Base-by-base conservation (phyloP, 805 yeast species). In the Candida boidinii region DNA sequence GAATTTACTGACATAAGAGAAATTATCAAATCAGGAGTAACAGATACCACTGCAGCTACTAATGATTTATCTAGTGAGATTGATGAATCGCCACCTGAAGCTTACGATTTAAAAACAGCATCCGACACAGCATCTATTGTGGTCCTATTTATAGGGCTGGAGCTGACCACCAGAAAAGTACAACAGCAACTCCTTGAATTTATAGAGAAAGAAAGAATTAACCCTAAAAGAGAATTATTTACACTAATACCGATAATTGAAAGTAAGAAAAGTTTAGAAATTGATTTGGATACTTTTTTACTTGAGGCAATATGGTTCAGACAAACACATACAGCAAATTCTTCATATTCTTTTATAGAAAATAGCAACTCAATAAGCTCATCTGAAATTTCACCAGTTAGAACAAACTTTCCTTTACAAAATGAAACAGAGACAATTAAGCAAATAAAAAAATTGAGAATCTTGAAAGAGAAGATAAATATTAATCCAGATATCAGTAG, bases 401-500 rank as follows among this genome's bases (percentile, higher is more conserved):
- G 12, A 24, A 23, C 12, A 24, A 7, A 25, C 11, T 29, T 17
- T 23, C 17, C 48, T 53, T 6, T 45, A 52, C 26, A 35, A 16
- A 10, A 28, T 30, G 26, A 46, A 47, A 2, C 19, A 20, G 15
- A 22, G 26, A 30, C 12, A 25, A 14, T 17, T 10, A 10, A 23
- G n/a, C 26, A 16, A 13, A 10, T 10, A 10, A n/a, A 25, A 8
- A 25, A 16, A 13, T 7, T 7, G 3, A 12, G 26, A 8, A 9
- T 8, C 7, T 7, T 5, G 15, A 9, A 12, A 4, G 17, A 23
- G 2, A 12, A 34, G 7, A 61, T 71, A 9, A 43, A 38, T n/a
- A 49, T 76, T 7, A 60, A 64, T 1, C 64, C 74, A 0, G 81
- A 76, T 34, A 54, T 77, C 20, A 48, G 48, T 28, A 49, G 78